A percentile compares a stretch with the other conserved stretches of the same genome.
Evolutionary conservation across 202 grass and related monocot species (phyloP).

Genomic region (Dendrocalamus latiflorus): DNA sequence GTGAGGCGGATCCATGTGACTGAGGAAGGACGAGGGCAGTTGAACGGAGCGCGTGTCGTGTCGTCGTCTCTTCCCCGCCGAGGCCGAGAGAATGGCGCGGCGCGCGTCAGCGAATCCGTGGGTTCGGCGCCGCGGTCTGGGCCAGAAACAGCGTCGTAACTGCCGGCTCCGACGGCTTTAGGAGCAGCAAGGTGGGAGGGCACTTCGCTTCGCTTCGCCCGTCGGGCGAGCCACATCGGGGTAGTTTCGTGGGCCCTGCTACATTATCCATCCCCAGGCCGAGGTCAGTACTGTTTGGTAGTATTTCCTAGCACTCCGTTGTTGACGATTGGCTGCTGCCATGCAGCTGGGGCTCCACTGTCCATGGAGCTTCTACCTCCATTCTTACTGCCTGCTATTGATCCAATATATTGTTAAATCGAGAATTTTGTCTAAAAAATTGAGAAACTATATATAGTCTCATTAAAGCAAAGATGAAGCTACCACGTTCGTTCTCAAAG

Average conservation of each 20-base stretch:
- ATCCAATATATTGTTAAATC: no score
- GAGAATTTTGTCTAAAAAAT: no score
- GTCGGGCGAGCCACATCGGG: constrained; percentile 3
- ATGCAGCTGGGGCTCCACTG: no score
- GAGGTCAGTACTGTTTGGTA: background rate
- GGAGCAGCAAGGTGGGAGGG: background rate
- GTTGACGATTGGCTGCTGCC: background rate
- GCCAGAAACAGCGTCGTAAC: constrained; percentile 28
- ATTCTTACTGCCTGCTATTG: no score
- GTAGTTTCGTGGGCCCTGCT: background rate
- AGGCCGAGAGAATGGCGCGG: background rate
- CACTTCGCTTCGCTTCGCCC: background rate
- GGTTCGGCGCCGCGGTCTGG: constrained; percentile 15
- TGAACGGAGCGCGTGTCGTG: constrained; percentile 6
- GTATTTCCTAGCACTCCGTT: background rate
- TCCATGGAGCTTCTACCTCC: no score
- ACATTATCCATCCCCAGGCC: constrained; percentile 1
- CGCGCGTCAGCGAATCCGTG: background rate
- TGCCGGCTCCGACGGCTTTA: constrained; percentile 9
- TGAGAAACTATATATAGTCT: no score
- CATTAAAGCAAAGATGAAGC: no score
- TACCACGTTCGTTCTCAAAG: no score
- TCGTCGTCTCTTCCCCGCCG: background rate
- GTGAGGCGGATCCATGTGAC: constrained; percentile 2
- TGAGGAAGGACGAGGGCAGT: background rate